These are phyloP conservation scores for Helianthus annuus DNA, from an alignment of 129 eudicot genomes.

Conservation along the genomic window DNA sequence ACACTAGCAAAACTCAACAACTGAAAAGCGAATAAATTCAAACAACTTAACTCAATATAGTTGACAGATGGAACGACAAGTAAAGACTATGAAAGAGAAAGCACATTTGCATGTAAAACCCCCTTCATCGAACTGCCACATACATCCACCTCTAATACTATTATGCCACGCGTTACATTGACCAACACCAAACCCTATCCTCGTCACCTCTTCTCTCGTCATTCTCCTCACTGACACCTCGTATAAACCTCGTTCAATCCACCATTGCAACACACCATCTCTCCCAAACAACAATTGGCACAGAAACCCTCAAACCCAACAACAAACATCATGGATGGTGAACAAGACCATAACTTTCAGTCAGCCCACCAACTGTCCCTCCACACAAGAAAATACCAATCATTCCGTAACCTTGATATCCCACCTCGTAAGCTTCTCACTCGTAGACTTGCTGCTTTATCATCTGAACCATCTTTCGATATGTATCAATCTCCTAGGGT, in stretches of 20 bases:
- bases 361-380: not conserved
- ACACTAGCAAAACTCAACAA: slow-evolving; percentile 9
- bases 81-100: not conserved
- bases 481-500: slow-evolving; percentile 21
- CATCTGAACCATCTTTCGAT: not conserved
- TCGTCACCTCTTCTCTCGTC: slow-evolving; percentile 36
- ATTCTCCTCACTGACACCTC: not conserved
- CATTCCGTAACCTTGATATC: slow-evolving; percentile 61
- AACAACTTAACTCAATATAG: slow-evolving; percentile 1
- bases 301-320: not conserved
- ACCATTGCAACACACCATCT: not conserved
- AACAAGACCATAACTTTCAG: too few species aligned
- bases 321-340: slow-evolving; percentile 40
- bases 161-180: slow-evolving; percentile 56
- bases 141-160: slow-evolving; percentile 48
- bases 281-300: not conserved
- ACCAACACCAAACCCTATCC: slow-evolving; percentile 27
- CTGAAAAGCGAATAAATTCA: not conserved
- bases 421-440: slow-evolving; percentile 77
- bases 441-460: slow-evolving; percentile 30
- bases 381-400: slow-evolving; percentile 28
- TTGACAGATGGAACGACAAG: not conserved
- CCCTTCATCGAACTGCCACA: slow-evolving; percentile 61
- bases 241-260: slow-evolving; percentile 19
- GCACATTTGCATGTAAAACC: slow-evolving; percentile 40